A percentile compares a stretch with the other conserved stretches of the same genome.
Conservation (phyloP, 352 stramenopile species). For the Phytophthora ramorum region DNA sequence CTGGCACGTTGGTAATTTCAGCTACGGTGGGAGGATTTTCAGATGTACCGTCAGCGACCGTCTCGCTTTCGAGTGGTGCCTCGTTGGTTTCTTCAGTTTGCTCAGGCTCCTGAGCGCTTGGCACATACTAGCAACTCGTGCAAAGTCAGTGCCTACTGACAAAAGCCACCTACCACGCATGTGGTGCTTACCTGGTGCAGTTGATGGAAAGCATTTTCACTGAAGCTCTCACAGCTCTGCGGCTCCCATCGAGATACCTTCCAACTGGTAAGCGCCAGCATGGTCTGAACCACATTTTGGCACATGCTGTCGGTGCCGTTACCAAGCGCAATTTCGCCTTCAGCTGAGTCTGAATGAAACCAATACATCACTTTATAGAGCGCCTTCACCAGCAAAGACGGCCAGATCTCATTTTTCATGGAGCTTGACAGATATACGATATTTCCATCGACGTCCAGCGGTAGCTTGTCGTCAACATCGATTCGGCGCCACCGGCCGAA, state of each 20-base stretch:
- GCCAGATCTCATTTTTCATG: conserved; percentile 73
- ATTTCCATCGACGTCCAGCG: conserved; percentile 55
- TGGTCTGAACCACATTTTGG: conserved; percentile 34
- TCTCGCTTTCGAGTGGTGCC: conserved; percentile 11
- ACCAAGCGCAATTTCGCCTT: conserved; percentile 6
- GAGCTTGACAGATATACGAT: conserved; percentile 68
- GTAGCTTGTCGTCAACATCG: conserved; percentile 76
- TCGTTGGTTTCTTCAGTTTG: conserved; percentile 25
- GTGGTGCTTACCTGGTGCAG: conserved; percentile 41
- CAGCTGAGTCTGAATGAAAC: conserved; percentile 29
- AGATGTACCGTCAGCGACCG: conserved; percentile 7
- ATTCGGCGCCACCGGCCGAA: conserved; percentile 75
- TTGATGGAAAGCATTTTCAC: conserved; percentile 47
- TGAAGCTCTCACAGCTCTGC: conserved; percentile 9
- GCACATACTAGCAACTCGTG: conserved; percentile 23
- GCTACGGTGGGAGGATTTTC: neutral
- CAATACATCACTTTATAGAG: conserved; percentile 76
- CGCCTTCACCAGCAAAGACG: conserved; percentile 69
- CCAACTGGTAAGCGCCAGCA: conserved; percentile 65
- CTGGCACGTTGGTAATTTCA: neutral
- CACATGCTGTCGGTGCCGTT: conserved; percentile 20
- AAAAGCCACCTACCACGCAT: neutral
- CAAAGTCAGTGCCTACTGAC: neutral
- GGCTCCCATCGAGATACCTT: conserved; percentile 56
- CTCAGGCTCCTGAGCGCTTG: conserved; percentile 15